These are phyloP conservation scores for Helianthus tuberosus DNA, from an alignment of 129 eudicot species.

Conservation along the genomic window DNA sequence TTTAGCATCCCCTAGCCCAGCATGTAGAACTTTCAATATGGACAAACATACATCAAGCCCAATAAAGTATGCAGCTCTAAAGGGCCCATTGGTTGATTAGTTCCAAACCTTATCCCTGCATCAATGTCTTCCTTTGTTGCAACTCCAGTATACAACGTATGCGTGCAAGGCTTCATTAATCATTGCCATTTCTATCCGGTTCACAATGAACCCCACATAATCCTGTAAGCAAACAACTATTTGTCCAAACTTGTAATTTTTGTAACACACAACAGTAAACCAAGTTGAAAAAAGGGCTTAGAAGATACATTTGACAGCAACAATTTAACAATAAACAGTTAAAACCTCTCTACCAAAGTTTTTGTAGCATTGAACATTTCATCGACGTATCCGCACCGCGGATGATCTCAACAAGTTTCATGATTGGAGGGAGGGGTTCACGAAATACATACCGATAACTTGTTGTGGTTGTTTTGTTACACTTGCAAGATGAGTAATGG, in stretches of 20 bases:
- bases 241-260: slow-evolving; percentile 69
- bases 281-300: neutral
- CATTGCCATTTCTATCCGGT: slow-evolving; percentile 90
- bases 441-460: slow-evolving; percentile 93
- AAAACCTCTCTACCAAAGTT: slow-evolving; percentile 65
- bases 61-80: slow-evolving; percentile 83
- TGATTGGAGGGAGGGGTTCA: slow-evolving; percentile 91
- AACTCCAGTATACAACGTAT: slow-evolving; percentile 70
- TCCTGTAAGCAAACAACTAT: slow-evolving; percentile 77
- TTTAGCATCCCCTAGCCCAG: slow-evolving; percentile 78
- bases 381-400: slow-evolving; percentile 89
- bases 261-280: neutral
- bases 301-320: neutral
- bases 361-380: slow-evolving; percentile 66
- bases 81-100: slow-evolving; percentile 96
- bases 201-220: slow-evolving; percentile 79
- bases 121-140: slow-evolving; percentile 96
- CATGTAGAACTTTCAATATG: slow-evolving; percentile 72
- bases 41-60: slow-evolving; percentile 51
- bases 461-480: slow-evolving; percentile 75
- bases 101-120: slow-evolving; percentile 91
- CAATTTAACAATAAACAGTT: neutral
- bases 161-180: slow-evolving; percentile 89
- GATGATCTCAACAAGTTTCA: slow-evolving; percentile 90
- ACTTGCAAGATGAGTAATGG: slow-evolving; percentile 80